A percentile compares a stretch with the other conserved stretches of the same genome.
Evolutionary conservation across 2,329 filamentous ascomycete genomes (phyloP).

Genomic region (Alternaria infectoria): DNA sequence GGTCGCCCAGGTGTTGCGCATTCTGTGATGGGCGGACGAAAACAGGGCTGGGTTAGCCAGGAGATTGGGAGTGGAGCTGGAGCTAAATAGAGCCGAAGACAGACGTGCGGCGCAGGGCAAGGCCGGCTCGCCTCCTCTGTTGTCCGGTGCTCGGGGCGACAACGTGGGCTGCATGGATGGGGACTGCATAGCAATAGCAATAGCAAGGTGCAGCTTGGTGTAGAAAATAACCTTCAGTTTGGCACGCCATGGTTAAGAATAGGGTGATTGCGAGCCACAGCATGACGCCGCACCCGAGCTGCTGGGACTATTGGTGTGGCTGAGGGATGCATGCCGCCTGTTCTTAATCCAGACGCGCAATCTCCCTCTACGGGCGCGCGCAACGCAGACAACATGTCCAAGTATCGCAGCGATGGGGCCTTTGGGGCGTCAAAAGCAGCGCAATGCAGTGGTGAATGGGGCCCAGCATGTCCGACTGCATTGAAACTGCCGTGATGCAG

Average conservation of each 20-base stretch:
- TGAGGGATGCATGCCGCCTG: slow-evolving; percentile 11
- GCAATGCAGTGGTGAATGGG: background rate
- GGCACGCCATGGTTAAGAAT: slow-evolving; percentile 2
- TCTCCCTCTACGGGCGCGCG: slow-evolving; percentile 16
- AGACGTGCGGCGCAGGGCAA: slow-evolving; percentile 11
- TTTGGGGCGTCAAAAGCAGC: background rate
- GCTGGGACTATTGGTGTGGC: slow-evolving; percentile 21
- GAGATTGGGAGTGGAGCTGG: slow-evolving; percentile 13
- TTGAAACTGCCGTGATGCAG: background rate
- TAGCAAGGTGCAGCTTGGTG: background rate
- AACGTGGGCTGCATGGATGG: slow-evolving; percentile 2
- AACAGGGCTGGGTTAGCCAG: slow-evolving; percentile 12
- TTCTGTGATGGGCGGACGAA: slow-evolving; percentile 8
- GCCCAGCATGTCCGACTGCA: background rate
- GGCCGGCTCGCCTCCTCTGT: slow-evolving; percentile 2
- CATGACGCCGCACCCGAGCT: slow-evolving; percentile 13
- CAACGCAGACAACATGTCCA: background rate
- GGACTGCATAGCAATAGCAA: background rate
- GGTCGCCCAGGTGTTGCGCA: background rate
- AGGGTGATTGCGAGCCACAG: slow-evolving; percentile 14
- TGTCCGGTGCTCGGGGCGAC: background rate
- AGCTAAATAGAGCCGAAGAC: slow-evolving; percentile 5
- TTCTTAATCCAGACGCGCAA: slow-evolving; percentile 23
- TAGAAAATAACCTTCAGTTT: slow-evolving; percentile 7
- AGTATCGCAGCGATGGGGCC: background rate